Evolutionary conservation across 108 stramenopile genomes (phyloP).

Genomic region (Seminavis robusta): DNA sequence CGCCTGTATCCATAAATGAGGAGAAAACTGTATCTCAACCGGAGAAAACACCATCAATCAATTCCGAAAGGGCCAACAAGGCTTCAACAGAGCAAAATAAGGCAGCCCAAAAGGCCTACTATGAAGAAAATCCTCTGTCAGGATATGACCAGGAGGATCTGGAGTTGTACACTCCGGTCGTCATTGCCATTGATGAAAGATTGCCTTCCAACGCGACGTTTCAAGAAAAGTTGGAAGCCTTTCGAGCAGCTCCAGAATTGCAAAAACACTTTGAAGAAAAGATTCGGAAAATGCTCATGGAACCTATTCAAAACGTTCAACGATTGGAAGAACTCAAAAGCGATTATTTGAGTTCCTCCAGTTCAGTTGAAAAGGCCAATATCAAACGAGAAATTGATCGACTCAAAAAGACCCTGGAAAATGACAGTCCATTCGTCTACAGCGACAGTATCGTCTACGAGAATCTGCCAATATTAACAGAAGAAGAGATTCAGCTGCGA

Average conservation of each 20-base stretch:
- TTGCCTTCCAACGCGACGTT: constrained; percentile 19
- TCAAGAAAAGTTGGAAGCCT: constrained; percentile 17
- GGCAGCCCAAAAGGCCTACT: background rate
- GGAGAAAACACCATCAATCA: background rate
- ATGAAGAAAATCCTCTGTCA: constrained; percentile 10
- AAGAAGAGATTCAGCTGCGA: constrained; percentile 27
- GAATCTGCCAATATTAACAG: constrained; percentile 12
- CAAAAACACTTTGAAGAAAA: constrained; percentile 34
- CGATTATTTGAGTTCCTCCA: constrained; percentile 20
- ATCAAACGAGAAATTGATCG: constrained; percentile 28
- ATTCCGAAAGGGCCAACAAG: background rate
- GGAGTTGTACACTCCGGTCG: constrained; percentile 31
- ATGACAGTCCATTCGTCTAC: constrained; percentile 7
- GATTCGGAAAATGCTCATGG: constrained; percentile 22
- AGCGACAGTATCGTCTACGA: constrained; percentile 23
- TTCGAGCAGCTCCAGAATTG: constrained; percentile 24
- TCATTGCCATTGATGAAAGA: constrained; percentile 16
- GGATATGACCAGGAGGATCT: constrained; percentile 41
- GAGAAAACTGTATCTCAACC: background rate
- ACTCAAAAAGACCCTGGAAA: constrained; percentile 13
- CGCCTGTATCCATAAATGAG: background rate
- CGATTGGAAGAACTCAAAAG: constrained; percentile 19
- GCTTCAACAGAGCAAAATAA: background rate
- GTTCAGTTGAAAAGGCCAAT: constrained; percentile 24
- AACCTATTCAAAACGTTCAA: constrained; percentile 35